Conservation (phyloP, 192 early-diverging fungal species). For the Backusella tuberculispora region DNA sequence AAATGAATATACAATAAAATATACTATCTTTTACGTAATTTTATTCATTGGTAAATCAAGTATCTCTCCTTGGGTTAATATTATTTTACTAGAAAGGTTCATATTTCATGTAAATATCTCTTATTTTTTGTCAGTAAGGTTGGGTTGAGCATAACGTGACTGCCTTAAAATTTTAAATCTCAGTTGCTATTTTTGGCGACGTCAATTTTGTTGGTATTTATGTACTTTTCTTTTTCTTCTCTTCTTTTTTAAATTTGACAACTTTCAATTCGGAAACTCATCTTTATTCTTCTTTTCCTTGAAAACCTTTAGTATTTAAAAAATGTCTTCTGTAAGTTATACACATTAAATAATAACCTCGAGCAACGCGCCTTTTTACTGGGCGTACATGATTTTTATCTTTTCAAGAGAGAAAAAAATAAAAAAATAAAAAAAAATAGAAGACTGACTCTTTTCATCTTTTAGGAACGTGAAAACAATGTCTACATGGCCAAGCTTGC, state of each 20-base stretch:
- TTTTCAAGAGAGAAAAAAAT: background rate
- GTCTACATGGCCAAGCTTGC: conserved; percentile 99
- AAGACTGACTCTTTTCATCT: background rate
- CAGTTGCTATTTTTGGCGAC: background rate
- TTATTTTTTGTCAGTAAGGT: background rate
- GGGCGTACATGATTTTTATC: background rate
- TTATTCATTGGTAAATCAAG: background rate
- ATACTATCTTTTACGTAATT: too few species aligned
- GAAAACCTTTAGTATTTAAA: background rate
- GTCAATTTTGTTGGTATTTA: too few species aligned
- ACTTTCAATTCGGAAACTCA: conserved; percentile 13
- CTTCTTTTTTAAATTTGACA: conserved; percentile 4
- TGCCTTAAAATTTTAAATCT: background rate
- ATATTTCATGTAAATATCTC: too few species aligned
- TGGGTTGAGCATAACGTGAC: background rate
- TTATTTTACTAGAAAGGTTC: too few species aligned
- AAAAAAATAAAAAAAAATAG: background rate
- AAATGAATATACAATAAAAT: background rate
- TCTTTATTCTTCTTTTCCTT: background rate
- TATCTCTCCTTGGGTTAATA: too few species aligned
- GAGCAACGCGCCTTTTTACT: background rate
- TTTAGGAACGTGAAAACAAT: conserved; percentile 63
- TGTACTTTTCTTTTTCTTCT: background rate
- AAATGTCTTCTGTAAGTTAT: conserved; percentile 9
- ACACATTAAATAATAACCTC: background rate